phyloP scores from a whole-genome alignment of 108 stramenopile genomes.

The Chaetoceros tenuissimus region DNA sequence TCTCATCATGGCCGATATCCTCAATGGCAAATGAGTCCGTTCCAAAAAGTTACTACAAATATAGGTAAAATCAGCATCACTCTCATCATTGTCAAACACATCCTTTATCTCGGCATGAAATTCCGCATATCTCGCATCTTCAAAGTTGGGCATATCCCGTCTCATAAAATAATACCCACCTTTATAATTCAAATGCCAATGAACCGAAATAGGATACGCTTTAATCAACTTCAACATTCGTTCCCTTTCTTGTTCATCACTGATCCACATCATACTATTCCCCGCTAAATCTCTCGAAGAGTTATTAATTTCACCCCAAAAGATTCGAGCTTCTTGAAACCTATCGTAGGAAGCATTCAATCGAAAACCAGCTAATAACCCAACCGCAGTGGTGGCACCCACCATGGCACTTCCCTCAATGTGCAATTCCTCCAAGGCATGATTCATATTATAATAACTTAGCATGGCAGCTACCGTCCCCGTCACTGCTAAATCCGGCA shows the following conservation, averaged over 20 bases:
- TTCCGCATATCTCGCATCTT: conserved; percentile 24
- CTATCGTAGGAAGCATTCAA: conserved; percentile 38
- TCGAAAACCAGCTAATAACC: conserved; percentile 39
- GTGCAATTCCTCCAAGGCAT: too few relatives aligned
- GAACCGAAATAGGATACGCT: conserved; percentile 34
- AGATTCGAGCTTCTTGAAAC: conserved; percentile 30
- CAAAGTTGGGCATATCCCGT: conserved; percentile 19
- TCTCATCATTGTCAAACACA: conserved; percentile 19
- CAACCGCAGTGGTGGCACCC: conserved; percentile 41
- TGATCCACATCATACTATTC: conserved; percentile 36
- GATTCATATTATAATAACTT: conserved; percentile 45
- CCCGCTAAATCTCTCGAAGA: conserved; percentile 31
- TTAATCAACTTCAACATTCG: conserved; percentile 33
- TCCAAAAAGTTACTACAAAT: conserved; percentile 19
- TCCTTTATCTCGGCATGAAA: conserved; percentile 35
- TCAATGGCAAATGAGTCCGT: conserved; percentile 30
- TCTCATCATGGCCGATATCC: conserved; percentile 24
- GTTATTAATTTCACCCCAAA: conserved; percentile 19
- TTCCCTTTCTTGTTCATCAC: conserved; percentile 5
- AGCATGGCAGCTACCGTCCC: conserved; percentile 25
- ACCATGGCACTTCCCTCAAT: conserved; percentile 21
- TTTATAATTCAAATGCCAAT: conserved; percentile 38
- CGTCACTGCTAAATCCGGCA: conserved; percentile 38
- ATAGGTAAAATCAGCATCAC: conserved; percentile 17
- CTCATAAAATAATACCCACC: conserved; percentile 11